phyloP scores from a whole-genome alignment of 257 asterid species.

The Nicotiana obtusifolia region DNA sequence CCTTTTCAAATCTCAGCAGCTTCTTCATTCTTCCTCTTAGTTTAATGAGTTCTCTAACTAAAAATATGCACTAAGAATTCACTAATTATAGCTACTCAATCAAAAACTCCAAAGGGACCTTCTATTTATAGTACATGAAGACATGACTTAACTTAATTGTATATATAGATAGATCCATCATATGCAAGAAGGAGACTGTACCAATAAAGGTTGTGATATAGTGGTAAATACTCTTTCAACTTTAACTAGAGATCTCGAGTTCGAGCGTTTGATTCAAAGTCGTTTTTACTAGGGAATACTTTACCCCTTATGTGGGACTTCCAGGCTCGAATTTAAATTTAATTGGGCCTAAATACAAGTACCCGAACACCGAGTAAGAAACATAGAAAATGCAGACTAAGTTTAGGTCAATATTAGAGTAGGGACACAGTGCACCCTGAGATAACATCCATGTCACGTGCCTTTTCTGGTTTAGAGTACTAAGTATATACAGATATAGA shows the following conservation, averaged over 20 bases:
- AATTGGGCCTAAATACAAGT: no score
- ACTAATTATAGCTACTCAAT: not conserved
- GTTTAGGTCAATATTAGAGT: not conserved
- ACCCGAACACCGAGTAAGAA: no score
- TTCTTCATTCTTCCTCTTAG: constrained; percentile 16
- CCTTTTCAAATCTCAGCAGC: constrained; percentile 10
- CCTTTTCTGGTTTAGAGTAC: not conserved
- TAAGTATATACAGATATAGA: not conserved
- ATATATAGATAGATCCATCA: not conserved
- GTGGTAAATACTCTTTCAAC: no score
- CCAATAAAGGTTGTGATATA: no score
- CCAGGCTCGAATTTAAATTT: no score
- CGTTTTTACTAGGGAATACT: no score
- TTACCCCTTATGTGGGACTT: no score
- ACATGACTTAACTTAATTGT: not conserved
- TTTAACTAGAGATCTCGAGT: no score
- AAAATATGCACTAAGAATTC: not conserved
- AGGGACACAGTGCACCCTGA: constrained; percentile 30
- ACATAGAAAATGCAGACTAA: no score
- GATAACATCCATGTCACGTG: constrained; percentile 24
- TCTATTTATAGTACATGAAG: not conserved
- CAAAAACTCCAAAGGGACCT: not conserved
- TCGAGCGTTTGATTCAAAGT: no score
- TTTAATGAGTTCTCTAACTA: not conserved
- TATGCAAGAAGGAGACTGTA: not conserved